Base-by-base conservation (phyloP, 2,329 filamentous ascomycete genomes). In the Conoideocrella luteorostrata region DNA sequence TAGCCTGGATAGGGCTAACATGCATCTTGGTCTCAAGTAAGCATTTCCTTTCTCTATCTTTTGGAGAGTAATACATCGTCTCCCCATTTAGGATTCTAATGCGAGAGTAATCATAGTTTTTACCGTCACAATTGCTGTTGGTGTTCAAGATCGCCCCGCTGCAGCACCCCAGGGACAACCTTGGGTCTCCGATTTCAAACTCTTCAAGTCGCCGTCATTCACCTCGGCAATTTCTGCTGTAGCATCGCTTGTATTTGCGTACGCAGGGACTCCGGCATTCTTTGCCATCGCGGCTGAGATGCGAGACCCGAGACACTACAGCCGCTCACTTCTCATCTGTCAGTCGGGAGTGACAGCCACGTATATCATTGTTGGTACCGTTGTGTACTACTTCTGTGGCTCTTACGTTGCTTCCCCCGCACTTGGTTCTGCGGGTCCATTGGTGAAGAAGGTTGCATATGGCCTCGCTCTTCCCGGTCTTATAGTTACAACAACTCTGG, bases 361-460 rank as follows among this genome's bases (percentile, higher is more conserved):
- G 9, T 67, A 67, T 40, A 38, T 57, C n/a, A 43, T 56, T 7
- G 57, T 68, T 7, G 55, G 56, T 7, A 47, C 60, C 3, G 63
- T 72, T 0, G 63, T 74, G 2, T 73, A 73, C 54, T 64, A 63
- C 47, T 72, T 56, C 50, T 71, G 67, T 46, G 70, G 71, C 1
- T 65, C 63, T 0, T 68, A 63, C 39, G 66, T 74, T 4, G 63
- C 69, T 1, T 71, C 68, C 0, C 71, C 70, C 1, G 68, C 69
- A 2, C 59, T 74, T 5, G 71, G 69, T 2, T 70, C 67, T 22
- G 70, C 68, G 1, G 70, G 70, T 1, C 4, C 26, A 0, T 39
- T 53, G 1, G 57, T 70, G 43, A 72, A 72, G 58, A 71, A 66
- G 49, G 54, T 71, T 13, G 60, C 58, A 39, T 73, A 72, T 43